A percentile compares a stretch with the other conserved stretches of the same genome.
Conservation (phyloP, 495 filamentous ascomycete genomes). For the Penicillium soppii region DNA sequence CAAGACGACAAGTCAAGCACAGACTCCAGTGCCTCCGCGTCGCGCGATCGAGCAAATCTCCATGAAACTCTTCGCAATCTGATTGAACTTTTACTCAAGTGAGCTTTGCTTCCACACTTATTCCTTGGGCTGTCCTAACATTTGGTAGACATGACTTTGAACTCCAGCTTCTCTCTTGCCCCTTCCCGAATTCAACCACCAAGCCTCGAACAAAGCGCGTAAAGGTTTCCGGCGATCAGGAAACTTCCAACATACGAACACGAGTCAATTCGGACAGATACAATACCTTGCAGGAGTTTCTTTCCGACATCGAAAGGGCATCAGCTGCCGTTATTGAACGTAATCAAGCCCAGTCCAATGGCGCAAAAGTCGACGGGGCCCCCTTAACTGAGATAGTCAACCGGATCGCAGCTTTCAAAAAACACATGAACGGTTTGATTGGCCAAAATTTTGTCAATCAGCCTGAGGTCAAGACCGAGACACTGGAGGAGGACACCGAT, state of each 20-base stretch:
- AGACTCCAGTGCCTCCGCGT: constrained; percentile 25
- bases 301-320: constrained; percentile 52
- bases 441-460: constrained; percentile 39
- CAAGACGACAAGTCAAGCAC: constrained; percentile 37
- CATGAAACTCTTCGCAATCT: constrained; percentile 43
- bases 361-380: constrained; percentile 28
- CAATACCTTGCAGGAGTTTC: constrained; percentile 45
- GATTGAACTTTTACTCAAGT: constrained; percentile 41
- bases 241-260: constrained; percentile 38
- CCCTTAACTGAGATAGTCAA: constrained; percentile 41
- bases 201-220: constrained; percentile 51
- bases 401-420: constrained; percentile 47
- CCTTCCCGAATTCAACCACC: constrained; percentile 38
- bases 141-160: constrained; percentile 40
- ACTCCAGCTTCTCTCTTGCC: constrained; percentile 42
- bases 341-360: constrained; percentile 37
- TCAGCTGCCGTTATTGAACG: constrained; percentile 44
- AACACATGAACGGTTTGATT: constrained; percentile 48
- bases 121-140: constrained; percentile 15
- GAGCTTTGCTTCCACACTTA: constrained; percentile 2
- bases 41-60: constrained; percentile 37
- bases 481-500: constrained; percentile 39
- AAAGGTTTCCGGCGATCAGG: constrained; percentile 43
- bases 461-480: constrained; percentile 40
- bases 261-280: constrained; percentile 45